Percentiles rank a stretch among this genome's conserved stretches.
phyloP scores from a whole-genome alignment of 2,329 filamentous ascomycete species.

The Mariannaea sp. region DNA sequence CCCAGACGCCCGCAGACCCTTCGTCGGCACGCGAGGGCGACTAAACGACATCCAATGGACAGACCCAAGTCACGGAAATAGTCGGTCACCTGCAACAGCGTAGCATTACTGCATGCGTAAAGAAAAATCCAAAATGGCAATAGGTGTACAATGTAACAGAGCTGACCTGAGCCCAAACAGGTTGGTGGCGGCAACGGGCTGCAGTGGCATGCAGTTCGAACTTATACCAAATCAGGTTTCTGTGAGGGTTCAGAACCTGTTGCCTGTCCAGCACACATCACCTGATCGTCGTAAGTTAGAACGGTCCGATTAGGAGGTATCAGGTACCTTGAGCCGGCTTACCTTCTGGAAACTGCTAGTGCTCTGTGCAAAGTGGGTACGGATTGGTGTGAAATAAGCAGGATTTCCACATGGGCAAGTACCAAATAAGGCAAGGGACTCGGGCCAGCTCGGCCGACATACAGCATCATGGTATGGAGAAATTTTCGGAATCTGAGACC shows the following conservation, averaged over 20 bases:
- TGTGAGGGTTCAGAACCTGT: neutral
- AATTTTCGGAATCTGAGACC: slow-evolving; percentile 8
- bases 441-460: slow-evolving; percentile 13
- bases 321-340: slow-evolving; percentile 4
- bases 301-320: slow-evolving; percentile 5
- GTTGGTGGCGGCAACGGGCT: slow-evolving; percentile 1
- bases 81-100: too few species aligned
- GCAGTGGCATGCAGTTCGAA: slow-evolving; percentile 3
- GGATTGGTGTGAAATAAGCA: too few species aligned
- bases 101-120: too few species aligned
- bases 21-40: neutral
- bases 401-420: too few species aligned
- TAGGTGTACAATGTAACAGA: neutral
- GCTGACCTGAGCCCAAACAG: neutral
- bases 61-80: neutral
- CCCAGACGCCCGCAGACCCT: neutral
- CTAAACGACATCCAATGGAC: neutral
- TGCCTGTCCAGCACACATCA: neutral
- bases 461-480: slow-evolving; percentile 3
- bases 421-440: too few species aligned
- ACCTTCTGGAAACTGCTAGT: neutral
- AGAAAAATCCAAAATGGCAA: neutral
- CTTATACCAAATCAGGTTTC: slow-evolving; percentile 5
- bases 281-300: slow-evolving; percentile 5
- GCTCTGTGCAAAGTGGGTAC: too few species aligned